Evolutionary conservation across 805 yeast species (phyloP).

Genomic region (Kuraishia borneana): DNA sequence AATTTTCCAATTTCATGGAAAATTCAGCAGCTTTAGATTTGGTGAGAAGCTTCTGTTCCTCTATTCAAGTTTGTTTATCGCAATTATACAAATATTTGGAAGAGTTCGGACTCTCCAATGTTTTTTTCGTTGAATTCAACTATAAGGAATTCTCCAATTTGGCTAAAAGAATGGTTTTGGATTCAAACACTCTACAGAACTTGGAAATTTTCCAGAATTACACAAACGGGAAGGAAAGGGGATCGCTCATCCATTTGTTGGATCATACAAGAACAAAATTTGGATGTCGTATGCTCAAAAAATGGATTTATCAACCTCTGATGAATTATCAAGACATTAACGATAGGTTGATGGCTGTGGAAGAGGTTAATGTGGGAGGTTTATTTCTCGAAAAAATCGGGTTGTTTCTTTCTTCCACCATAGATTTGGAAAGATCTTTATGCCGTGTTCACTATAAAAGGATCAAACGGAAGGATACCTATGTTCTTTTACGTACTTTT

Average conservation of each 20-base stretch:
- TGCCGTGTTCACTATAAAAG: constrained; percentile 50
- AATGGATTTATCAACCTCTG: constrained; percentile 75
- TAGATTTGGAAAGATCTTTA: constrained; percentile 51
- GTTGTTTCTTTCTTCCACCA: constrained; percentile 19
- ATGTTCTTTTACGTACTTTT: constrained; percentile 36
- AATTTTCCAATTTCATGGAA: neutral
- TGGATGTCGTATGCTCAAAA: constrained; percentile 55
- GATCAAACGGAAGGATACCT: constrained; percentile 50
- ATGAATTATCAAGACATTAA: constrained; percentile 39
- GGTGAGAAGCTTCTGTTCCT: neutral
- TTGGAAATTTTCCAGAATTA: constrained; percentile 66
- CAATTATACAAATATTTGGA: constrained; percentile 42
- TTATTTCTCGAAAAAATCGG: constrained; percentile 20
- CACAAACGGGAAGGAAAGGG: constrained; percentile 43
- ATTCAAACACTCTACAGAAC: constrained; percentile 55
- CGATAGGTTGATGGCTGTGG: constrained; percentile 53
- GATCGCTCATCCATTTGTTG: constrained; percentile 70
- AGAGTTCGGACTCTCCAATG: constrained; percentile 50
- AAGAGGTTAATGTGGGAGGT: constrained; percentile 29
- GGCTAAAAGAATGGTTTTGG: constrained; percentile 41
- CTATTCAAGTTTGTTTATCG: constrained; percentile 18
- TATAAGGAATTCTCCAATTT: constrained; percentile 37
- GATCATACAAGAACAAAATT: constrained; percentile 72
- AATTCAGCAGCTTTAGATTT: neutral
- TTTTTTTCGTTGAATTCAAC: constrained; percentile 42